phyloP scores from a whole-genome alignment of 129 eudicot genomes.

The Centaurea solstitialis region DNA sequence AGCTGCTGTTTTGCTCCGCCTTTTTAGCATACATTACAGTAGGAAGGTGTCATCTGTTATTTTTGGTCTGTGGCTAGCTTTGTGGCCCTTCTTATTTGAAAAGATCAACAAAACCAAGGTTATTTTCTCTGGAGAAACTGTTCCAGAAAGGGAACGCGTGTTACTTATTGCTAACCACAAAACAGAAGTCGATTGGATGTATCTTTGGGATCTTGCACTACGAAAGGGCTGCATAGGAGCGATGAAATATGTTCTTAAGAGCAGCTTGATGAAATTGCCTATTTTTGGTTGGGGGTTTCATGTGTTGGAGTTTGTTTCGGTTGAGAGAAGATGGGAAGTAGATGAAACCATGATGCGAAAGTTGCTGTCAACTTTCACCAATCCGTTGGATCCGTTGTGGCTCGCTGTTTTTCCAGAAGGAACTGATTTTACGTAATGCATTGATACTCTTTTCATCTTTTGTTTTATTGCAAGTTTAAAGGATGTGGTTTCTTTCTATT shows the following conservation, averaged over 20 bases:
- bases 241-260: constrained; percentile 81
- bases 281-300: constrained; percentile 94
- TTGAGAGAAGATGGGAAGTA: constrained; percentile 83
- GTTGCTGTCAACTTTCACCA: constrained; percentile 54
- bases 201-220: constrained; percentile 81
- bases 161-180: constrained; percentile 83
- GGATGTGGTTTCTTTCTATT: not conserved
- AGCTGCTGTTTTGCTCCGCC: constrained; percentile 49
- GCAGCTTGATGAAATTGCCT: constrained; percentile 83
- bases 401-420: constrained; percentile 95
- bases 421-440: constrained; percentile 76
- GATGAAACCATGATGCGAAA: constrained; percentile 66
- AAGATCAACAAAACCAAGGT: constrained; percentile 81
- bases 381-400: constrained; percentile 67
- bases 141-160: constrained; percentile 70
- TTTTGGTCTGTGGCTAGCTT: constrained; percentile 80
- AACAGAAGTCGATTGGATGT: constrained; percentile 99
- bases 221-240: constrained; percentile 77
- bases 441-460: constrained; percentile 3
- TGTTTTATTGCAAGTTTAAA: not conserved
- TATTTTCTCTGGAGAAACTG: constrained; percentile 72
- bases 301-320: constrained; percentile 77
- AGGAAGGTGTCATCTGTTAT: constrained; percentile 54
- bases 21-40: constrained; percentile 70
- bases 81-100: constrained; percentile 89